Evolutionary conservation across 148 eudicot species (phyloP).

Genomic region (Chenopodium formosanum): DNA sequence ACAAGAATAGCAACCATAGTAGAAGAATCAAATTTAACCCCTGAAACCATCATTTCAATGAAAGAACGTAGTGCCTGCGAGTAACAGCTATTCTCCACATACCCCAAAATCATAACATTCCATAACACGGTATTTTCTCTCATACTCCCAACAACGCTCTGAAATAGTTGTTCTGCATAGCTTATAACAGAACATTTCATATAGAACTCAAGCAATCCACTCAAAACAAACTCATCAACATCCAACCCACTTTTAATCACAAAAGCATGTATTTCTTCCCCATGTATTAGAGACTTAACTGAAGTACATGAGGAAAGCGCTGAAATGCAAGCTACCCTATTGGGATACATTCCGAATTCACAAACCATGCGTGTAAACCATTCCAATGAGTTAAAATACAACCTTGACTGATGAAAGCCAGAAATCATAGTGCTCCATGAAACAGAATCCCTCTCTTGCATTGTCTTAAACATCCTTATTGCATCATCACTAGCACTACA

Average conservation of each 20-base stretch:
- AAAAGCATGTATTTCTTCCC: slow-evolving; percentile 32
- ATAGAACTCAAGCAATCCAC: slow-evolving; percentile 36
- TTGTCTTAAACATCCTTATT: slow-evolving; percentile 26
- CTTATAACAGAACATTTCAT: slow-evolving; percentile 26
- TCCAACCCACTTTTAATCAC: slow-evolving; percentile 28
- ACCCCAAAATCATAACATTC: slow-evolving; percentile 39
- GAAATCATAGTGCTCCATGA: slow-evolving; percentile 41
- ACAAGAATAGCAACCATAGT: slow-evolving; percentile 31
- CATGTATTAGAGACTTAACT: slow-evolving; percentile 15
- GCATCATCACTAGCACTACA: slow-evolving; percentile 28
- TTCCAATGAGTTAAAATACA: slow-evolving; percentile 25
- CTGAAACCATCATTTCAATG: slow-evolving; percentile 21
- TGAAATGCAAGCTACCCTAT: slow-evolving; percentile 36
- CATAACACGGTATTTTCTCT: slow-evolving; percentile 29
- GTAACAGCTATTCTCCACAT: slow-evolving; percentile 21
- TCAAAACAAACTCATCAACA: slow-evolving; percentile 27
- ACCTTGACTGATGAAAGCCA: slow-evolving; percentile 30
- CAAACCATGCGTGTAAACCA: slow-evolving; percentile 24
- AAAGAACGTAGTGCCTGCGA: slow-evolving; percentile 23
- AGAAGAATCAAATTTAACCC: slow-evolving; percentile 30
- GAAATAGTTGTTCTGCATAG: slow-evolving; percentile 25
- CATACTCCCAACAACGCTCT: slow-evolving; percentile 3
- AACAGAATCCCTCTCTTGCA: slow-evolving; percentile 31
- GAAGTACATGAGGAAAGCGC: slow-evolving; percentile 36
- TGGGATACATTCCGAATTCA: slow-evolving; percentile 13